Percentiles rank a stretch among this genome's conserved stretches.
phyloP scores from a whole-genome alignment of 139 green algal genomes.

The Micractinium sp. region DNA sequence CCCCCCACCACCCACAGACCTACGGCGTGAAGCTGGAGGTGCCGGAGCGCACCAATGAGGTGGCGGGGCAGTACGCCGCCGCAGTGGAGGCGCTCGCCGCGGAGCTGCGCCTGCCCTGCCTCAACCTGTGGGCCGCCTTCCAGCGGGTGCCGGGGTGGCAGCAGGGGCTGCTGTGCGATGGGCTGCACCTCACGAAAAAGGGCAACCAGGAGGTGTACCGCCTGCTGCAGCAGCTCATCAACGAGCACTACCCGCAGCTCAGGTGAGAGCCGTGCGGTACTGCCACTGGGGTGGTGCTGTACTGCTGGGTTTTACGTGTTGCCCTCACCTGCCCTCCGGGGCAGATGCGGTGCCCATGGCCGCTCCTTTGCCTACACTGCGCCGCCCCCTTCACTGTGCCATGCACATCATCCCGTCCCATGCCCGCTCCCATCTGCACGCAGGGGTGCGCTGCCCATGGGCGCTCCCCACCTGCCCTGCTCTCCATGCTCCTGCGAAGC shows the following conservation, averaged over 20 bases:
- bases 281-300: not conserved
- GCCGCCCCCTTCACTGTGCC: no score
- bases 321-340: no score
- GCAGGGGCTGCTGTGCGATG: constrained; percentile 60
- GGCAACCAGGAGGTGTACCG: constrained; percentile 61
- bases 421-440: no score
- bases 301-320: no score
- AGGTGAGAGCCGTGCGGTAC: constrained; percentile 36
- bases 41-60: constrained; percentile 61
- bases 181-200: constrained; percentile 73
- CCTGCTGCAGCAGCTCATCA: constrained; percentile 55
- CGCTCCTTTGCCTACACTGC: no score
- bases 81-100: constrained; percentile 51
- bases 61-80: constrained; percentile 64
- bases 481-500: no score
- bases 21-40: constrained; percentile 32
- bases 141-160: constrained; percentile 55
- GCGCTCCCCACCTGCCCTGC: not conserved
- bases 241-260: constrained; percentile 49
- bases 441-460: not conserved
- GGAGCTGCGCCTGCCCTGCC: constrained; percentile 15
- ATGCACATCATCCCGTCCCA: no score
- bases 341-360: not conserved
- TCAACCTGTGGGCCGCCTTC: constrained; percentile 72
- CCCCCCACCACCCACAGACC: not conserved